Base-by-base conservation (phyloP, 768 basidiomycete species). In the Suillus paluster region DNA sequence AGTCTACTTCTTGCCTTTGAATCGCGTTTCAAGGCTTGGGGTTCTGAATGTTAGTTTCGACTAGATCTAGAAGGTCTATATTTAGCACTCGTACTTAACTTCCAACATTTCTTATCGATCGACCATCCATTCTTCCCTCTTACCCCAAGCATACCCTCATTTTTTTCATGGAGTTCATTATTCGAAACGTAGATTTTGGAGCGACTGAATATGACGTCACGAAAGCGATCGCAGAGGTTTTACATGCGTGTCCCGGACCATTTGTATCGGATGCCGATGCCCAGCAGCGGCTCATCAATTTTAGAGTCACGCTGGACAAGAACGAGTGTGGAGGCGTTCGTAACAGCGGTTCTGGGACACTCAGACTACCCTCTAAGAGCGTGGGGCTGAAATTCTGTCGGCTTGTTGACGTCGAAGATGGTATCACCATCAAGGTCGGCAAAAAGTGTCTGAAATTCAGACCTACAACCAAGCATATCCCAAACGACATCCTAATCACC, bases 121-220 rank as follows among this genome's bases (percentile, higher is more conserved):
- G 3, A 30, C 36, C 38, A 30, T 57, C 54, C n/a, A n/a, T 25
- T 41, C 50, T 49, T 49, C 27, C 27, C 27, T 33, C 30, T 30
- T 50, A 30, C n/a, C n/a, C n/a, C 30, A 30, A 30, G 17, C 27
- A 1, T 25, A 3, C 30, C 38, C 11, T 23, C 23, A 56, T 36
- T 17, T 17, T 49, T n/a, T 25, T 45, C 50, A 81, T 82, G 81
- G 80, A 81, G 44, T 68, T 83, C 55, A 64, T 69, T 19, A 67
- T 82, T 27, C 68, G 66, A 17, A 68, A 72, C 27, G 61, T 83
- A 7, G 62, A 70, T 19, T 73, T 67, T 61, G 75, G 78, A 17
- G 81, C 80, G 3, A 83, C 80, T 59, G 68, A 80, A 48, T 89
- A 83, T 79, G 82, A 84, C 38, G 79, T 91, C 19, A 87, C 83